Evolutionary conservation across 1,139 yeast species (phyloP).

Genomic region (Hyphopichia fennica): DNA sequence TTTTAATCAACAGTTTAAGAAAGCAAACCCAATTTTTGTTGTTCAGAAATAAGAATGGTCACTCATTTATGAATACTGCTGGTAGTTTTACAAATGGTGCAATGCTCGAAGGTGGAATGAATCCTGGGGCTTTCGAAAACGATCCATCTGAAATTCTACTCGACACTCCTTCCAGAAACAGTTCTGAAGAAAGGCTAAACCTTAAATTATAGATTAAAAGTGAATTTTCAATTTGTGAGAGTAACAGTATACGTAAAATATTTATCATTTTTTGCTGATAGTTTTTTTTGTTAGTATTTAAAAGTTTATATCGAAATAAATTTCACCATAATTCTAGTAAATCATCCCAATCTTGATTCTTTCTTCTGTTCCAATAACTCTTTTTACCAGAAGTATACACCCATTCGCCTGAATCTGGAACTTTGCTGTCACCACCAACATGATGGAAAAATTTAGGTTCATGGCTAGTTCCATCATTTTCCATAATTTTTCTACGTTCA

Average conservation of each 20-base stretch:
- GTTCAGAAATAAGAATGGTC: conserved; percentile 31
- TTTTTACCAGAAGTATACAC: conserved; percentile 57
- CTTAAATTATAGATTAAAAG: conserved; percentile 21
- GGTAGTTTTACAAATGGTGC: conserved; percentile 7
- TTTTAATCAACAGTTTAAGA: conserved; percentile 45
- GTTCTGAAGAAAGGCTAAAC: conserved; percentile 39
- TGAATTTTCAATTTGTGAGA: neutral
- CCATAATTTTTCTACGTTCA: conserved; percentile 62
- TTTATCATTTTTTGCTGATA: neutral
- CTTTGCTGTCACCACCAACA: conserved; percentile 30
- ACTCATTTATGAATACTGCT: conserved; percentile 5
- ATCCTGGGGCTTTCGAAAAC: neutral
- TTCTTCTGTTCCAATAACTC: conserved; percentile 82
- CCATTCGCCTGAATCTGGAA: conserved; percentile 56
- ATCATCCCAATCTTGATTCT: conserved; percentile 58
- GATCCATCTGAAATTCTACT: conserved; percentile 11
- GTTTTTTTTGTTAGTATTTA: neutral
- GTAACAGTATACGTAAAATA: neutral
- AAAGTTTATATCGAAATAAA: neutral
- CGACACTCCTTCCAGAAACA: conserved; percentile 26
- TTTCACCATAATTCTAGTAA: conserved; percentile 16
- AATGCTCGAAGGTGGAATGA: neutral
- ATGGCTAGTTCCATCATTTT: conserved; percentile 45
- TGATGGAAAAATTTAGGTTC: conserved; percentile 66
- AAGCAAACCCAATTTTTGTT: conserved; percentile 53